Base-by-base conservation (phyloP, 1,284 basidiomycete genomes). In the Trichosporon faecale region DNA sequence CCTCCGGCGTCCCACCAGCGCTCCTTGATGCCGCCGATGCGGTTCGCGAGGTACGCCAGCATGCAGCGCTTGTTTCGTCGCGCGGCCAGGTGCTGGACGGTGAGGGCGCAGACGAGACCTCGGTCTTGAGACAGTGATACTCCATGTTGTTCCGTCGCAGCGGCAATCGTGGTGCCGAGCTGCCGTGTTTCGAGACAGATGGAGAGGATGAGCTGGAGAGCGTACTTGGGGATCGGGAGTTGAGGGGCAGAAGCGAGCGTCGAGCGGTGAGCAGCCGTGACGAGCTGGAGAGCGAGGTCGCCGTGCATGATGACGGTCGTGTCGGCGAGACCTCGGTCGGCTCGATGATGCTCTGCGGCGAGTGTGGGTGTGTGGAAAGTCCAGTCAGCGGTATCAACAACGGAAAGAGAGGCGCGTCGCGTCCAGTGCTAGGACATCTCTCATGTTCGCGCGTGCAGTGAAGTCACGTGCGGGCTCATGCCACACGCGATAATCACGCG, bases 1-100 rank as follows among this genome's bases (percentile, higher is more conserved):
- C 93, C 95, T n/a, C 94, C 94, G 14, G 89, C 88, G n/a, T 89
- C 85, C 95, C 95, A 98, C 83, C 93, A 96, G 84, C 92, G 87
- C 77, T 91, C 89, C 74, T 90, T 88, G 68, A 98, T 88, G 69
- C 89, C 89, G 77, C 93, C 91, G 55, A 94, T 84, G 35, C 96
- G 88, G 80, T 93, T 91, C 33, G 88, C 85, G 80, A 98, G 93
- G 84, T 98, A 99, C 0, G 94, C 94, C 44, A 98, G 88, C 7
- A 98, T 86, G 79, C 93, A 94, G 16, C 96, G 91, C 82, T 97
- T 96, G 86, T 98, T 97, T 74, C 94, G 88, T 61, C 90, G 86
- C 72, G 95, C 91, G 29, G 92, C 89, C 8, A 95, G 91, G 81
- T 97, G 93, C 77, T 92, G 90, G 76, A 98, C 89, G 66, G 95